Percentiles rank a stretch among this genome's conserved stretches.
Evolutionary conservation across 306 rosid genomes (phyloP).

Genomic region (Cucurbita maxima): DNA sequence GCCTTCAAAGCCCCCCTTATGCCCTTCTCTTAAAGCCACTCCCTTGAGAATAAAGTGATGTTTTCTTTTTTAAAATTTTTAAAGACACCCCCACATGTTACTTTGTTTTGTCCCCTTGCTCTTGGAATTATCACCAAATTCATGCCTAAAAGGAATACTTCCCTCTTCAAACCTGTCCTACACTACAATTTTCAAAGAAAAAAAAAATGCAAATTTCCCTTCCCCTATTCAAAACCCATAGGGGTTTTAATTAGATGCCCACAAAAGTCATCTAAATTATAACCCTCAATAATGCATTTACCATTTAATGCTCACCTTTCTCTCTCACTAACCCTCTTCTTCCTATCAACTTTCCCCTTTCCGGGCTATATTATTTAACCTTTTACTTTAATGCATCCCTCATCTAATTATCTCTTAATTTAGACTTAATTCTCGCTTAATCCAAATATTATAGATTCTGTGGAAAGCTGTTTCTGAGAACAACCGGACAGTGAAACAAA

Average conservation of each 20-base stretch:
- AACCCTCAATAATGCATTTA: constrained; percentile 6
- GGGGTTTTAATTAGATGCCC: neutral
- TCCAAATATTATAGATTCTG: neutral
- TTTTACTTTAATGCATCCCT: too few species aligned
- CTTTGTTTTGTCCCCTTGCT: constrained; percentile 43
- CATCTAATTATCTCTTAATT: too few species aligned
- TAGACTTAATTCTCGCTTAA: neutral
- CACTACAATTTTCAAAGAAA: too few species aligned
- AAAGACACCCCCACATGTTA: constrained; percentile 40
- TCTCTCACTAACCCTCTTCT: neutral
- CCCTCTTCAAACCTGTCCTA: neutral
- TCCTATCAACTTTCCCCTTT: too few species aligned
- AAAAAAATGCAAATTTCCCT: neutral
- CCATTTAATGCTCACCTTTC: neutral
- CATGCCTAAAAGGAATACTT: neutral
- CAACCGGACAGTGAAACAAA: neutral
- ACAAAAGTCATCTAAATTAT: neutral
- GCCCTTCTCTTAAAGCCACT: constrained; percentile 1
- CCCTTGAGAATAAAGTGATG: constrained; percentile 22
- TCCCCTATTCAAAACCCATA: neutral
- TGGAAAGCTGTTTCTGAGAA: neutral
- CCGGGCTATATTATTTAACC: too few species aligned
- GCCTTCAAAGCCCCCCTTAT: too few species aligned
- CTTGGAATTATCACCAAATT: constrained; percentile 30
- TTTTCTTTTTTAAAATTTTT: constrained; percentile 6